Conservation (phyloP, 257 asterid species). For the Penstemon davidsonii region DNA sequence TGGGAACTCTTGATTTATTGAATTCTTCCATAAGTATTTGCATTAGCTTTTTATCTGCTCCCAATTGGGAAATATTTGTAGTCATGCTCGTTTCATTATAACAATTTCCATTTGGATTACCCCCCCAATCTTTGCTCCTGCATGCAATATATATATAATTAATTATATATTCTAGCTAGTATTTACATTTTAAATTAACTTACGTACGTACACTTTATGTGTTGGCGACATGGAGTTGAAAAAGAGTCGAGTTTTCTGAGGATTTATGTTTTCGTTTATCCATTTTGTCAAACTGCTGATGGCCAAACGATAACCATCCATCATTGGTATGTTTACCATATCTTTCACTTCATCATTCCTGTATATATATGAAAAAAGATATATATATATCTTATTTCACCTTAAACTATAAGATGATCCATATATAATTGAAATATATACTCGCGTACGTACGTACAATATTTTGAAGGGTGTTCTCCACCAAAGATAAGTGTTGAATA, state of each 20-base stretch:
- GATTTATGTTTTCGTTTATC: slow-evolving; percentile 15
- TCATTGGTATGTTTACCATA: background rate
- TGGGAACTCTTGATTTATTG: slow-evolving; percentile 39
- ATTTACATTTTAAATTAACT: too few species aligned
- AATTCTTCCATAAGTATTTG: slow-evolving; percentile 39
- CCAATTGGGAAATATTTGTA: slow-evolving; percentile 51
- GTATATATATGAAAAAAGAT: too few species aligned
- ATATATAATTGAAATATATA: background rate
- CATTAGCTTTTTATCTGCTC: slow-evolving; percentile 48
- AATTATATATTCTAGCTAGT: too few species aligned
- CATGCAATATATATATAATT: too few species aligned
- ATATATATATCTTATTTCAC: too few species aligned
- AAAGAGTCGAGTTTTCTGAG: slow-evolving; percentile 5
- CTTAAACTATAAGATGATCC: too few species aligned
- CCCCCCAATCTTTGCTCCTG: slow-evolving; percentile 75
- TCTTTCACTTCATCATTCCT: slow-evolving; percentile 12
- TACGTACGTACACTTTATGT: slow-evolving; percentile 13
- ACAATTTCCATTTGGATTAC: slow-evolving; percentile 45
- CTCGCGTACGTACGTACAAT: slow-evolving; percentile 8
- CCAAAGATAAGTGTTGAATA: slow-evolving; percentile 62
- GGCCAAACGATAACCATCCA: slow-evolving; percentile 15
- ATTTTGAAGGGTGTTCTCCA: slow-evolving; percentile 53
- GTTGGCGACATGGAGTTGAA: slow-evolving; percentile 17
- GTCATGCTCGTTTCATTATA: slow-evolving; percentile 55
- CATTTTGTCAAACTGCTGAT: slow-evolving; percentile 17